These are phyloP conservation scores for Tuber magnatum DNA, from an alignment of 495 filamentous ascomycete genomes.

Conservation along the genomic window DNA sequence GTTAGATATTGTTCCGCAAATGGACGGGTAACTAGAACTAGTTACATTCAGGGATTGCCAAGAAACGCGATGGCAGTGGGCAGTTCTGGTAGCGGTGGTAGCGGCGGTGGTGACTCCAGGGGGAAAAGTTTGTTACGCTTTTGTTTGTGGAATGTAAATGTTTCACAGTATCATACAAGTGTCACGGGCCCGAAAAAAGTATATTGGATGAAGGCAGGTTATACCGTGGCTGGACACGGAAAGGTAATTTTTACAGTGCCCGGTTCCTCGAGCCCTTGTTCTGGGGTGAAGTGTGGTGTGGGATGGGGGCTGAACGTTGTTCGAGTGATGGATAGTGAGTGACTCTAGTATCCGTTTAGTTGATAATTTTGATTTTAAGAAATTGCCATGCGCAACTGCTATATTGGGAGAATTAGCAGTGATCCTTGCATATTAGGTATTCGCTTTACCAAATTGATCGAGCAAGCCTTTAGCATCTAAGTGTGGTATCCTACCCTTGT, in stretches of 20 bases:
- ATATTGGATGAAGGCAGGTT: neutral
- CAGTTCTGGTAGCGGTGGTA: neutral
- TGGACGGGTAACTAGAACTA: neutral
- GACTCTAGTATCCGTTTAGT: neutral
- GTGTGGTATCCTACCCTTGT: neutral
- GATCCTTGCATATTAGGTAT: neutral
- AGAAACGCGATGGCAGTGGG: neutral
- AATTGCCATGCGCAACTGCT: neutral
- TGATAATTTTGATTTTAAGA: neutral
- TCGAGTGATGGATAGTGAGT: neutral
- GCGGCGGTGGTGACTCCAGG: neutral
- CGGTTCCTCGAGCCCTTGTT: neutral
- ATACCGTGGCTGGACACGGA: neutral
- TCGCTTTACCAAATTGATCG: neutral
- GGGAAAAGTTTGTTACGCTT: neutral
- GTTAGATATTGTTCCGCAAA: neutral
- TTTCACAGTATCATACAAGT: neutral
- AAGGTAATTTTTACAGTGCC: neutral
- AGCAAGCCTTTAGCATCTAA: neutral
- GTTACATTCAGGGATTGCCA: neutral
- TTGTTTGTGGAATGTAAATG: neutral
- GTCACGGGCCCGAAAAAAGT: neutral
- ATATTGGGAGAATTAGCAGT: neutral
- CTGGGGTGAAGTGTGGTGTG: neutral
- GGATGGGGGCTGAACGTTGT: neutral